Percentiles rank a stretch among this genome's conserved stretches.
Evolutionary conservation across 106 monocot species (phyloP).

Genomic region (Iris macrosiphon): DNA sequence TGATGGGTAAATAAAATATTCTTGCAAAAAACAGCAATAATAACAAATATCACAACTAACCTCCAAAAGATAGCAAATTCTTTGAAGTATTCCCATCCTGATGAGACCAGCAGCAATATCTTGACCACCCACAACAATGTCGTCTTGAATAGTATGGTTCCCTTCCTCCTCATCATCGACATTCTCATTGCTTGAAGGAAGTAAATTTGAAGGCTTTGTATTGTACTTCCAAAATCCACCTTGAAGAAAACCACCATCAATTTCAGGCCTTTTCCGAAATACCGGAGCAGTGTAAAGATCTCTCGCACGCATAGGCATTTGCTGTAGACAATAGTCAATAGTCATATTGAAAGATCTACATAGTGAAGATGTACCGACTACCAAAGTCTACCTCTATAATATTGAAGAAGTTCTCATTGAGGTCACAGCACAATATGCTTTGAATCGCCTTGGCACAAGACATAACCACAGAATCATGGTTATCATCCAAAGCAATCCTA

Average conservation of each 20-base stretch:
- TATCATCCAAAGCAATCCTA: constrained; percentile 98
- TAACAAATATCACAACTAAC: no score
- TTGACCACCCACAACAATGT: constrained; percentile 80
- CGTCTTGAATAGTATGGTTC: constrained; percentile 74
- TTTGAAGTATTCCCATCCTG: constrained; percentile 90
- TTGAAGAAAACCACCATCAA: constrained; percentile 69
- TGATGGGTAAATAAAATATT: no score
- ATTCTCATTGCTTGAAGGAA: constrained; percentile 30
- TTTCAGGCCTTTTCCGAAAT: constrained; percentile 72
- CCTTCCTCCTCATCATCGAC: constrained; percentile 50
- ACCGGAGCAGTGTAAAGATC: constrained; percentile 72
- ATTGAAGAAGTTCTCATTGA: constrained; percentile 72
- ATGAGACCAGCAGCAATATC: constrained; percentile 91
- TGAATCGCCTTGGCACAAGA: constrained; percentile 70
- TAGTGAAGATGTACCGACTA: constrained; percentile 3
- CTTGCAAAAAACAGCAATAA: no score
- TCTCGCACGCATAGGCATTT: constrained; percentile 35
- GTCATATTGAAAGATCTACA: constrained; percentile 1
- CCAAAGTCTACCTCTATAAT: constrained; percentile 53
- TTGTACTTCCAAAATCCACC: constrained; percentile 99
- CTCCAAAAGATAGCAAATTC: constrained; percentile 95
- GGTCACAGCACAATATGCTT: constrained; percentile 62
- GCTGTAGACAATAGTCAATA: constrained; percentile 35
- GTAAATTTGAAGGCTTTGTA: constrained; percentile 77
- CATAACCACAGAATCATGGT: constrained; percentile 92